These are phyloP conservation scores for Neurospora cerealis DNA, from an alignment of 495 filamentous ascomycete genomes.

Conservation along the genomic window DNA sequence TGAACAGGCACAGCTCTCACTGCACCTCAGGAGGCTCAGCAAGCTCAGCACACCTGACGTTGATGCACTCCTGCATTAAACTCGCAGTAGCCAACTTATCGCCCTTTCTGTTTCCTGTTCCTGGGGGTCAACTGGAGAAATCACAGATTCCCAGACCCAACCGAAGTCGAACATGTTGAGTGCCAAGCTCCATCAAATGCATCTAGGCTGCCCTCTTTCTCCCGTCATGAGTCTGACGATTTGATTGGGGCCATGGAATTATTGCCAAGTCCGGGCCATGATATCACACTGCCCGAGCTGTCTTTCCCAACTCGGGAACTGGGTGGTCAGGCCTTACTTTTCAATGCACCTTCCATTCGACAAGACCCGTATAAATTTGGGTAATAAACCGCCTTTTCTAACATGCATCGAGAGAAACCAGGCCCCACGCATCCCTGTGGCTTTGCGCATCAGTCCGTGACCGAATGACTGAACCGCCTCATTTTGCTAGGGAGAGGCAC, in stretches of 20 bases:
- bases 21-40: neutral
- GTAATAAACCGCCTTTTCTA: neutral
- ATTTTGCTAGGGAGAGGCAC: neutral
- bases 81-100: neutral
- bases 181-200: neutral
- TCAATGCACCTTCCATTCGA: neutral
- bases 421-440: neutral
- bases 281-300: neutral
- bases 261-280: neutral
- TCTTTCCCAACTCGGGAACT: neutral
- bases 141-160: neutral
- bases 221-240: neutral
- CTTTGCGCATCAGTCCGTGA: neutral
- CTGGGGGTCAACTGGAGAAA: neutral
- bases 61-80: neutral
- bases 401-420: neutral
- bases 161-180: neutral
- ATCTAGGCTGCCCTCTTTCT: neutral
- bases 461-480: neutral
- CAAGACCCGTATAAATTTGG: neutral
- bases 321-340: neutral
- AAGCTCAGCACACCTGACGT: neutral
- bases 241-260: neutral
- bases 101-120: neutral
- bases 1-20: neutral